phyloP scores from a whole-genome alignment of 306 rosid species.

The Rosa multiflora region DNA sequence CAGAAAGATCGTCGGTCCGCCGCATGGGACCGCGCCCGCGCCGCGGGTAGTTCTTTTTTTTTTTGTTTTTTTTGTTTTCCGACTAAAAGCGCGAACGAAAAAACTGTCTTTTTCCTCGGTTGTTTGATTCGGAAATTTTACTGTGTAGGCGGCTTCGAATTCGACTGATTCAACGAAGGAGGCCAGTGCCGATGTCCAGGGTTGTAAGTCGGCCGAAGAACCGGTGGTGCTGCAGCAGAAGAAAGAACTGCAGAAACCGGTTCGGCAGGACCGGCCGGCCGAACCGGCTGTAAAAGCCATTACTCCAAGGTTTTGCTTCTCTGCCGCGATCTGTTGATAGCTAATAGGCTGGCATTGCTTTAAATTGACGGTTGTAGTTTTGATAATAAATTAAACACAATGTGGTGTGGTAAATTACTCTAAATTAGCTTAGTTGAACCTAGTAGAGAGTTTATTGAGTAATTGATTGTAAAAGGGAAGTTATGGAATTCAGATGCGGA shows the following conservation, averaged over 20 bases:
- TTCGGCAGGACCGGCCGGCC: conserved; percentile 41
- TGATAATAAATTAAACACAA: background rate
- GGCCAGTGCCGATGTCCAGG: conserved; percentile 49
- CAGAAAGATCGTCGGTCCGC: conserved; percentile 40
- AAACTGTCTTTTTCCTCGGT: background rate
- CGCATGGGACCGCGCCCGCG: conserved; percentile 4
- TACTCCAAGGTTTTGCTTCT: conserved; percentile 57
- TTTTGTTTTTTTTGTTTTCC: conserved; percentile 10
- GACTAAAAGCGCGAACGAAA: background rate
- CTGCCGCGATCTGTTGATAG: background rate
- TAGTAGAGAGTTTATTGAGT: background rate
- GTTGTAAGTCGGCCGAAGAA: conserved; percentile 45
- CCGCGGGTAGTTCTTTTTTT: conserved; percentile 18
- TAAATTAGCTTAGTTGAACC: background rate
- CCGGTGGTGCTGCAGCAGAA: conserved; percentile 26
- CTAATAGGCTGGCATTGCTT: background rate
- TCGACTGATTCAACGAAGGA: conserved; percentile 47
- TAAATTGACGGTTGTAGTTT: background rate
- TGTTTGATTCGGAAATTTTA: conserved; percentile 11
- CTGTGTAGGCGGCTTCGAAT: conserved; percentile 46
- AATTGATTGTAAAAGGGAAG: background rate
- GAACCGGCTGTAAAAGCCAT: conserved; percentile 46
- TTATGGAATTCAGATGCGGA: background rate
- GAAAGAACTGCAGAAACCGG: conserved; percentile 50
- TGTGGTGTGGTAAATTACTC: background rate